phyloP scores from a whole-genome alignment of 2,329 filamentous ascomycete genomes.

The Ascochyta pisi region DNA sequence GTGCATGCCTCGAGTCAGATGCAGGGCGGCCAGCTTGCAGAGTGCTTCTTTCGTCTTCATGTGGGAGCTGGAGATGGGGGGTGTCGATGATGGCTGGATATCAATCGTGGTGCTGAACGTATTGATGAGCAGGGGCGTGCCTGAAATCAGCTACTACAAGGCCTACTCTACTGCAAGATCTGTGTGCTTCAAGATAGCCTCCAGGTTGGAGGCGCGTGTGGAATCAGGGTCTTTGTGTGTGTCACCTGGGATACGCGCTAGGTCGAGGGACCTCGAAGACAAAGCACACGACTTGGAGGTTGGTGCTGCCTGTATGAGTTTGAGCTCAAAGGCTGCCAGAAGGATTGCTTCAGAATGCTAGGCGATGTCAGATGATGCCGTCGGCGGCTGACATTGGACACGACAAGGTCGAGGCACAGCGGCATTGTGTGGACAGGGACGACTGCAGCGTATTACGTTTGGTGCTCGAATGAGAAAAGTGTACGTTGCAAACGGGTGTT shows the following conservation, averaged over 20 bases:
- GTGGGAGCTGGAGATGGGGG: neutral
- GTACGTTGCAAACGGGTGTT: slow-evolving; percentile 8
- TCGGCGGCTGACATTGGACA: slow-evolving; percentile 4
- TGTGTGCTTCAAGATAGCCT: neutral
- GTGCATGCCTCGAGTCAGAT: slow-evolving; percentile 2
- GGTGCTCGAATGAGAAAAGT: neutral
- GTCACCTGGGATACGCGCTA: neutral
- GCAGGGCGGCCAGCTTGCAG: slow-evolving; percentile 16
- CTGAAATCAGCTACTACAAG: slow-evolving; percentile 6
- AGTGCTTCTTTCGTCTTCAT: slow-evolving; percentile 6
- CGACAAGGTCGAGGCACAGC: no score
- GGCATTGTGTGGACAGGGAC: neutral
- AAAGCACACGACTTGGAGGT: neutral
- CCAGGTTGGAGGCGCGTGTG: neutral
- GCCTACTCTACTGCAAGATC: neutral
- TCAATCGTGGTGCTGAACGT: neutral
- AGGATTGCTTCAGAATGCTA: neutral
- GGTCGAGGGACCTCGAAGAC: neutral
- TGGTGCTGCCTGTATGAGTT: neutral
- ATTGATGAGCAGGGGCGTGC: neutral
- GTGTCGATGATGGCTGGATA: neutral
- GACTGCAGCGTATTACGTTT: slow-evolving; percentile 5
- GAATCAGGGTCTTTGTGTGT: neutral
- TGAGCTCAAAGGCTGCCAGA: neutral
- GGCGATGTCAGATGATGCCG: slow-evolving; percentile 9